These are phyloP conservation scores for Aciculoconidium aculeatum DNA, from an alignment of 805 yeast species.

Conservation along the genomic window DNA sequence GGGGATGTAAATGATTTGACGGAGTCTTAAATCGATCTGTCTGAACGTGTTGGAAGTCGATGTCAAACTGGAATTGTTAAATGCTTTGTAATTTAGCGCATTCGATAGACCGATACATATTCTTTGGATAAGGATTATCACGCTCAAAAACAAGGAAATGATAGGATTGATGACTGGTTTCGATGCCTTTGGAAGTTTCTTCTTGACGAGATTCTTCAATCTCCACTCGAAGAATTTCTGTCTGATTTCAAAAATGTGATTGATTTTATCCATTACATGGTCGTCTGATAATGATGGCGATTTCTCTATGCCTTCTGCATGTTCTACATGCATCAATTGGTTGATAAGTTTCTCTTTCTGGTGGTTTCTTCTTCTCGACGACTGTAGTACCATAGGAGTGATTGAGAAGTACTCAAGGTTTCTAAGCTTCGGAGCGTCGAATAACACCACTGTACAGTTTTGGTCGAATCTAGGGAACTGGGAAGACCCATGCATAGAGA, in stretches of 20 bases:
- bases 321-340: no score
- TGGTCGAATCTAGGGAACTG: no score
- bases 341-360: no score
- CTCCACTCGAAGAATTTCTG: no score
- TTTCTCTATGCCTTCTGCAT: no score
- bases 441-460: conserved; percentile 36
- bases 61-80: conserved; percentile 19
- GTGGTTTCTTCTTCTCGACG: no score
- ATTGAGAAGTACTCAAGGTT: conserved; percentile 73
- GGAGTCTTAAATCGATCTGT: conserved; percentile 73
- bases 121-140: conserved; percentile 13
- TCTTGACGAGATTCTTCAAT: no score
- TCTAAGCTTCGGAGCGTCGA: conserved; percentile 64
- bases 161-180: not conserved
- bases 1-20: conserved; percentile 75
- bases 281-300: conserved; percentile 27
- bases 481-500: no score
- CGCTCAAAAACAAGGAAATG: not conserved
- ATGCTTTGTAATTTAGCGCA: conserved; percentile 22
- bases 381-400: conserved; percentile 64
- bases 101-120: conserved; percentile 14
- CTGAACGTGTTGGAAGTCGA: conserved; percentile 58
- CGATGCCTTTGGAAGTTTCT: not conserved
- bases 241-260: conserved; percentile 20
- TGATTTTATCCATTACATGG: conserved; percentile 27